phyloP scores from a whole-genome alignment of 148 eudicot species.

The Tetragonia tetragonoides region DNA sequence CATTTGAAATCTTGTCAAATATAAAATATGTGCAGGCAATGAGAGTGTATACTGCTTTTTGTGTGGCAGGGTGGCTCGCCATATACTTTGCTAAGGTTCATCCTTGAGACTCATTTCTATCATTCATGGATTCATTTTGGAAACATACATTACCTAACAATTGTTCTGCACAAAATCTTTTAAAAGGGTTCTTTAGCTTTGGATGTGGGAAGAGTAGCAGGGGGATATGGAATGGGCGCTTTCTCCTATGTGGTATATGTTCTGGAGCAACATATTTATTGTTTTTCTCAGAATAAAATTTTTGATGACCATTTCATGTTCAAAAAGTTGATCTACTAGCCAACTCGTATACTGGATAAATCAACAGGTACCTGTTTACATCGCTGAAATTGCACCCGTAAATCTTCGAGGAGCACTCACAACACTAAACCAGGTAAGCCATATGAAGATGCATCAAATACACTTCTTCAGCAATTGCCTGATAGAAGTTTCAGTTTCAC shows the following conservation, averaged over 20 bases:
- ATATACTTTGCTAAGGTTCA: constrained; percentile 81
- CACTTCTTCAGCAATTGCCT: too few relatives aligned
- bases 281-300: neutral
- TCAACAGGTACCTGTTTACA: constrained; percentile 78
- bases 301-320: neutral
- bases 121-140: neutral
- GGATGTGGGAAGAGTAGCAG: constrained; percentile 83
- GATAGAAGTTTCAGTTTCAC: neutral
- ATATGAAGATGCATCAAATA: too few relatives aligned
- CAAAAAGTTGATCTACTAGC: neutral
- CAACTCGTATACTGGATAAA: neutral
- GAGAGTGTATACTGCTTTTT: constrained; percentile 63
- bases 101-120: neutral
- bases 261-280: neutral
- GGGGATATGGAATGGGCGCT: constrained; percentile 97
- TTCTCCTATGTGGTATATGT: constrained; percentile 80
- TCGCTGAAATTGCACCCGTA: constrained; percentile 92
- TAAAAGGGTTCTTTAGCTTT: constrained; percentile 51
- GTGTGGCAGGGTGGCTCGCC: constrained; percentile 87
- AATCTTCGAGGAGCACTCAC: constrained; percentile 87
- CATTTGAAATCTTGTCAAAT: neutral
- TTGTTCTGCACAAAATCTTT: neutral
- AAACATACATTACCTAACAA: neutral
- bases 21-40: constrained; percentile 57
- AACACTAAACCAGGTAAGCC: constrained; percentile 75